phyloP scores from a whole-genome alignment of 306 rosid species.

The Citrullus amarus region DNA sequence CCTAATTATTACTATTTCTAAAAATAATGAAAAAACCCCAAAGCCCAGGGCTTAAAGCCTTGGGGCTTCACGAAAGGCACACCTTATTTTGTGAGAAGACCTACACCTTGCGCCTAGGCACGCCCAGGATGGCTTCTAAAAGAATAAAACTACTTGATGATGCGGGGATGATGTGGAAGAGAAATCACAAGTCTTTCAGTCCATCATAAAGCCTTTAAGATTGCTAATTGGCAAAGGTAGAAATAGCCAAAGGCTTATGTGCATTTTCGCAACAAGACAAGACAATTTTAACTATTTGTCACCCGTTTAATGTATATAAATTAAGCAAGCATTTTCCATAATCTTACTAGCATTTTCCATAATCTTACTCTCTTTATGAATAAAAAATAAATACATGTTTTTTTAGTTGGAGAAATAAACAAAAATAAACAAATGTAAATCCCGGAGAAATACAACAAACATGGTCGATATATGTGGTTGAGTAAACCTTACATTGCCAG shows the following conservation, averaged over 20 bases:
- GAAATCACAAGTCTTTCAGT: background rate
- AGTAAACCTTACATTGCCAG: conserved; percentile 75
- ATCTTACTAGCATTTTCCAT: background rate
- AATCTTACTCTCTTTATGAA: background rate
- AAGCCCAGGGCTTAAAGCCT: too few species aligned
- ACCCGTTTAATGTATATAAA: background rate
- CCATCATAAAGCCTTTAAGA: background rate
- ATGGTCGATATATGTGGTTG: background rate
- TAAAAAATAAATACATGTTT: background rate
- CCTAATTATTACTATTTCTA: too few species aligned
- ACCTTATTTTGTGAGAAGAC: too few species aligned
- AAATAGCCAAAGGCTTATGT: background rate
- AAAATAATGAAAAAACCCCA: too few species aligned
- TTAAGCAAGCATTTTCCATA: background rate
- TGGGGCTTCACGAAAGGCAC: too few species aligned
- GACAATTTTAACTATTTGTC: background rate
- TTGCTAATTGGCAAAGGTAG: background rate
- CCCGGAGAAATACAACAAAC: background rate
- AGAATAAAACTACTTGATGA: background rate
- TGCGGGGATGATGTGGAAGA: background rate
- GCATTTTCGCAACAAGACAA: background rate
- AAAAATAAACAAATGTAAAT: background rate
- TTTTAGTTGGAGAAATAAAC: background rate
- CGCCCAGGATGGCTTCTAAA: too few species aligned
- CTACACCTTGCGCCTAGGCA: too few species aligned